These are phyloP conservation scores for Mrakia frigida DNA, from an alignment of 768 basidiomycete species.

Conservation along the genomic window DNA sequence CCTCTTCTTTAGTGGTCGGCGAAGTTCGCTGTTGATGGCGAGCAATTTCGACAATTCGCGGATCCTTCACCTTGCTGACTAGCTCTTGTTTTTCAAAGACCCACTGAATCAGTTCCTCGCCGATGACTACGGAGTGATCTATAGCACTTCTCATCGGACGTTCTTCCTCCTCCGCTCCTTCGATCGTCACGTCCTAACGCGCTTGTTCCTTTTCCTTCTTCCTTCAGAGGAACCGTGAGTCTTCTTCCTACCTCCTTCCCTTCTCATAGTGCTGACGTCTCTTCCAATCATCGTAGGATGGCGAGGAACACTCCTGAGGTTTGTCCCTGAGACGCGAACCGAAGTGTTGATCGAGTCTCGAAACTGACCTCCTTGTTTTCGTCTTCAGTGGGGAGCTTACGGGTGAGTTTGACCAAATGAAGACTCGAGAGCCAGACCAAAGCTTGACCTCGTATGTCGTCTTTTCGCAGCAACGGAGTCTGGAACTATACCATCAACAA, in stretches of 20 bases:
- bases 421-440: too few species aligned
- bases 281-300: conserved; percentile 61
- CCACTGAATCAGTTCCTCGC: conserved; percentile 59
- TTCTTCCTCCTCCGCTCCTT: neutral
- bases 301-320: conserved; percentile 62
- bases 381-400: too few species aligned
- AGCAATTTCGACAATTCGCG: too few species aligned
- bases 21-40: conserved; percentile 46
- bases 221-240: neutral
- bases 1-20: conserved; percentile 36
- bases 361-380: too few species aligned
- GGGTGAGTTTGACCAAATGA: too few species aligned
- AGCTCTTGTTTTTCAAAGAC: too few species aligned
- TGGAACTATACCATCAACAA: conserved; percentile 63
- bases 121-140: conserved; percentile 44
- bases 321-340: too few species aligned
- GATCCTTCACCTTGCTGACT: too few species aligned
- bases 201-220: conserved; percentile 50
- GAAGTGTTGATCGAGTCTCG: too few species aligned
- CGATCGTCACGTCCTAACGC: too few species aligned
- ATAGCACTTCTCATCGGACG: conserved; percentile 65
- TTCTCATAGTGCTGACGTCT: conserved; percentile 45
- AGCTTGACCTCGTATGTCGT: too few species aligned
- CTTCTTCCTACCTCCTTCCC: conserved; percentile 54
- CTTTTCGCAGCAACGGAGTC: conserved; percentile 52